A percentile compares a stretch with the other conserved stretches of the same genome.
Evolutionary conservation across 2,329 filamentous ascomycete species (phyloP).

Genomic region (Aureobasidium sp.): DNA sequence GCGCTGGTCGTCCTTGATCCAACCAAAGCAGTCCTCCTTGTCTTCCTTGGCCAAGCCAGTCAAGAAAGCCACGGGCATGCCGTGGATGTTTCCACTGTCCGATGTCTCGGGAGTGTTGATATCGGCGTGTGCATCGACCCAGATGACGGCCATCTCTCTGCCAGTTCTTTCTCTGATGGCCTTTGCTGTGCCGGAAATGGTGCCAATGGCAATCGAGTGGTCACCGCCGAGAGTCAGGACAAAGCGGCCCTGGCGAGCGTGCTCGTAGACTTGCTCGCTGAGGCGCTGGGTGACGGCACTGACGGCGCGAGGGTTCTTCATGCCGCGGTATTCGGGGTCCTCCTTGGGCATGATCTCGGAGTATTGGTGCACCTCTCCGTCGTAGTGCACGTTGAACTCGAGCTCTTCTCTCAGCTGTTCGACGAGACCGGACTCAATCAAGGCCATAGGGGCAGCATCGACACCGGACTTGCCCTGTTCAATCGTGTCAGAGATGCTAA

Average conservation of each 20-base stretch:
- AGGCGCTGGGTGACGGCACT: conserved; percentile 77
- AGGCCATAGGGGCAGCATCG: conserved; percentile 79
- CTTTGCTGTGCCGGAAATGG: conserved; percentile 77
- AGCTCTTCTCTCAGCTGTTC: conserved; percentile 77
- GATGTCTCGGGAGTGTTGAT: conserved; percentile 94
- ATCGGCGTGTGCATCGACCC: conserved; percentile 97
- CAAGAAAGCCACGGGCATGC: conserved; percentile 92
- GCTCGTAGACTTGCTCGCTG: conserved; percentile 76
- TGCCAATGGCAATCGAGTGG: conserved; percentile 94
- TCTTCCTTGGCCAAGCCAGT: conserved; percentile 76
- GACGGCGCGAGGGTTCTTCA: conserved; percentile 89
- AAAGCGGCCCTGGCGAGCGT: conserved; percentile 75
- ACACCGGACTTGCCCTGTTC: conserved; percentile 79
- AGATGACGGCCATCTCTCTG: conserved; percentile 87
- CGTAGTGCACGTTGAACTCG: conserved; percentile 79
- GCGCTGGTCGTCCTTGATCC: conserved; percentile 68
- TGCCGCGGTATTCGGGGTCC: conserved; percentile 77
- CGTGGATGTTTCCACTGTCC: conserved; percentile 88
- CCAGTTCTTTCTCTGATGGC: conserved; percentile 76
- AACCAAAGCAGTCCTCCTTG: conserved; percentile 76
- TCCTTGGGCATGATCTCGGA: conserved; percentile 60
- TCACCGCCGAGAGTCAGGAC: conserved; percentile 92
- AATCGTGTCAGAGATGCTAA: conserved; percentile 2
- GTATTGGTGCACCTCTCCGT: conserved; percentile 77
- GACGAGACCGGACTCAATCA: conserved; percentile 83